These are phyloP conservation scores for Telfairia occidentalis DNA, from an alignment of 331 rosid genomes.

Conservation along the genomic window DNA sequence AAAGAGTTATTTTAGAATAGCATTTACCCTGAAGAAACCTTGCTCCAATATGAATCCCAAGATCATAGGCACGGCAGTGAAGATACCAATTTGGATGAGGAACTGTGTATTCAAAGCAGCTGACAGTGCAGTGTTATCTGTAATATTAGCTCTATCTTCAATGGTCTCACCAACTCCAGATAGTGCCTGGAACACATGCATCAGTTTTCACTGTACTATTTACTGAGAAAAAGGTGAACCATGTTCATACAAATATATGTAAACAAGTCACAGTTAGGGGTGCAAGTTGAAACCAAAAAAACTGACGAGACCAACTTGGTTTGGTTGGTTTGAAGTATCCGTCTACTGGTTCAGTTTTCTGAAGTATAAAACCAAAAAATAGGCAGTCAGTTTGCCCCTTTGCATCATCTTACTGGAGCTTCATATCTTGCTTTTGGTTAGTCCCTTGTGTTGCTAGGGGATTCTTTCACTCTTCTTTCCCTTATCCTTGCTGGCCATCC, in stretches of 20 bases:
- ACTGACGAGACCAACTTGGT: neutral
- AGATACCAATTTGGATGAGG: constrained; percentile 79
- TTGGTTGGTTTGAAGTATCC: too few species aligned
- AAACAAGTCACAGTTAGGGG: neutral
- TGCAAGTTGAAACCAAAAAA: neutral
- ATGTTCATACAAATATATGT: neutral
- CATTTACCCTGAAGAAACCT: constrained; percentile 72
- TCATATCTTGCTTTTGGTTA: too few species aligned
- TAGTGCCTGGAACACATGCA: constrained; percentile 48
- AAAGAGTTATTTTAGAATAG: neutral
- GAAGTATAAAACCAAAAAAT: too few species aligned
- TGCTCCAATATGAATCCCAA: constrained; percentile 75
- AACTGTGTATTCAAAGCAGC: constrained; percentile 77
- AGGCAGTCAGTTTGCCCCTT: too few species aligned
- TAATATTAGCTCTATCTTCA: constrained; percentile 40
- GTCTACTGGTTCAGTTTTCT: too few species aligned
- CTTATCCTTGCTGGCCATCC: too few species aligned
- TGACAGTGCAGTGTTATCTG: constrained; percentile 53
- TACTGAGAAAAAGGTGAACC: neutral
- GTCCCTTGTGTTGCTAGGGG: too few species aligned
- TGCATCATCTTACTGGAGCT: too few species aligned
- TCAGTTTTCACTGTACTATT: neutral
- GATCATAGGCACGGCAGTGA: constrained; percentile 87
- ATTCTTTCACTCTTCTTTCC: too few species aligned
- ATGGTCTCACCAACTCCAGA: constrained; percentile 82